Evolutionary conservation across 176 grass and related monocot species (phyloP), one percentile per base, ranked within the genome.

Genomic region (Musa itinerans): DNA sequence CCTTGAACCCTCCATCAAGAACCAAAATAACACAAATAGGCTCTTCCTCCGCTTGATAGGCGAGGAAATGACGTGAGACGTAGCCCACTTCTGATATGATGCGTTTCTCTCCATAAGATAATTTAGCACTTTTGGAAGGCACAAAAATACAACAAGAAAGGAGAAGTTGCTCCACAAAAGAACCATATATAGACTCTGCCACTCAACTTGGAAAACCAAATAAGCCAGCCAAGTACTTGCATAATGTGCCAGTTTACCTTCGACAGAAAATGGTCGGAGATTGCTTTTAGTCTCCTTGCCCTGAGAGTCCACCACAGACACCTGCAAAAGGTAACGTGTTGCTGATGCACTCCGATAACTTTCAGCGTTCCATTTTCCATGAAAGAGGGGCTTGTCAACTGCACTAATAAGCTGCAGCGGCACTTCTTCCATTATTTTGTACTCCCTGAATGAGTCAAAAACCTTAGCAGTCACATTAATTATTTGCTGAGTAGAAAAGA

Each of bases 301-400:
- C 72, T 66, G 74, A 72, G 83, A 90, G 87, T 96, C 83, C 26
- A 82, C 26, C 23, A 82, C 87, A 79, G 86, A 81, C 19, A 96
- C 85, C 81, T 88, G 93, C 61, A 96, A 72, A 85, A 79, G 83
- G 72, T 92, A 96, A 71, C 81, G 89, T 74, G 89, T 90, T 59
- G 89, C 69, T 67, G 83, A 89, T 67, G 74, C 53, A 75, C 85
- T 88, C 79, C 3, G 84, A 83, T 96, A 96, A 74, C 65, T 90
- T 84, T 90, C 87, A 82, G 89, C 83, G 83, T 92, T 96, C 93
- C 93, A 96, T 84, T 85, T 86, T 53, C 87, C 85, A 74, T 86
- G 85, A 81, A 92, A 96, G 55, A 96, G 82, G 51, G 89, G 81
- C 70, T 85, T 83, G 13, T 85, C 21, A 69, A 52, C 57, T 75